These are phyloP conservation scores for Bipolaris victoriae DNA, from an alignment of 2,329 filamentous ascomycete species.

Conservation along the genomic window DNA sequence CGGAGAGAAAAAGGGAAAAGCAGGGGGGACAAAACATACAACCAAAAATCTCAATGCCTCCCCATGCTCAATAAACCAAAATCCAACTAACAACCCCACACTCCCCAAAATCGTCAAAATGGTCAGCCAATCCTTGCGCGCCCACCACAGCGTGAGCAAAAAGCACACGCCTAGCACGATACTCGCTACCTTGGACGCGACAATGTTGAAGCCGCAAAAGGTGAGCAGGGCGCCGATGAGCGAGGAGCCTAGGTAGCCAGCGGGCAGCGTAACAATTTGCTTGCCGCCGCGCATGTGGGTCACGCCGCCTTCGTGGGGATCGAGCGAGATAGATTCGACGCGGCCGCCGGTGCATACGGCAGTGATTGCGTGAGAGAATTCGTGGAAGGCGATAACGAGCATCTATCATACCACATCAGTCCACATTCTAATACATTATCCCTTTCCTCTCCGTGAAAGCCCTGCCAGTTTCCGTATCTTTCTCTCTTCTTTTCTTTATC, in stretches of 20 bases:
- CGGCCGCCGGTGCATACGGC: slow-evolving; percentile 74
- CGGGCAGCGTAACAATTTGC: slow-evolving; percentile 73
- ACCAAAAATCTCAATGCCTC: slow-evolving; percentile 76
- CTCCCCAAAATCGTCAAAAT: slow-evolving; percentile 72
- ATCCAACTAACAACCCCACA: slow-evolving; percentile 72
- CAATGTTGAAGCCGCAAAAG: slow-evolving; percentile 82
- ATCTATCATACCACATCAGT: slow-evolving; percentile 3
- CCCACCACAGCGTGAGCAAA: slow-evolving; percentile 82
- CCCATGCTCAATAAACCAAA: slow-evolving; percentile 81
- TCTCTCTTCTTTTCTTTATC: too few species aligned
- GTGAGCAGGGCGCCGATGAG: slow-evolving; percentile 78
- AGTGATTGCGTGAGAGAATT: slow-evolving; percentile 76
- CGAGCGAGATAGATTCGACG: slow-evolving; percentile 75
- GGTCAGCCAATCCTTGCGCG: slow-evolving; percentile 77
- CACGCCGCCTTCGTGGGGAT: slow-evolving; percentile 77
- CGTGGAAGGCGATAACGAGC: slow-evolving; percentile 80
- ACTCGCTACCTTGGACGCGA: slow-evolving; percentile 79
- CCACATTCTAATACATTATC: too few species aligned
- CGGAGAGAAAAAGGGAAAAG: too few species aligned
- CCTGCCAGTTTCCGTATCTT: too few species aligned
- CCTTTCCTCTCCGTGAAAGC: too few species aligned
- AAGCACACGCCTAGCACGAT: slow-evolving; percentile 76
- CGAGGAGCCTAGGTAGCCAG: slow-evolving; percentile 78
- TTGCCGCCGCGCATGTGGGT: slow-evolving; percentile 78
- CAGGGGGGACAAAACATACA: slow-evolving; percentile 47